These are phyloP conservation scores for Xylaria digitata DNA, from an alignment of 2,329 filamentous ascomycete genomes.

Conservation along the genomic window DNA sequence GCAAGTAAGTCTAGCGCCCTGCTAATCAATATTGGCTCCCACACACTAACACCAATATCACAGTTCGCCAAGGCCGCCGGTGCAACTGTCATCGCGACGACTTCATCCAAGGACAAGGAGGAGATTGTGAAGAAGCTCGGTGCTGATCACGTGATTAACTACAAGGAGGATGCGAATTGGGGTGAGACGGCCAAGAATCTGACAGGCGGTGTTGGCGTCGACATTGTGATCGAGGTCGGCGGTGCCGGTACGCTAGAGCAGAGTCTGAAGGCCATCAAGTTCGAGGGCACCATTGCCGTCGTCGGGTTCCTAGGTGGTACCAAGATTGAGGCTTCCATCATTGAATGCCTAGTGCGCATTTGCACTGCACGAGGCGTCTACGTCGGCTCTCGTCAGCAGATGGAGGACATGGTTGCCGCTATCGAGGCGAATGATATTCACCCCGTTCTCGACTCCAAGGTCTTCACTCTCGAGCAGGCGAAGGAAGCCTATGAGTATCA, in stretches of 20 bases:
- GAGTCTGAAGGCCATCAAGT: slow-evolving; percentile 58
- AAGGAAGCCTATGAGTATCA: slow-evolving; percentile 65
- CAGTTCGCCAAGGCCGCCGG: slow-evolving; percentile 63
- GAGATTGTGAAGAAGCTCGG: slow-evolving; percentile 58
- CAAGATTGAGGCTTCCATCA: slow-evolving; percentile 61
- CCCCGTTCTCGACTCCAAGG: slow-evolving; percentile 54
- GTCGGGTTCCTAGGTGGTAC: slow-evolving; percentile 58
- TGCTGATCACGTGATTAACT: slow-evolving; percentile 63
- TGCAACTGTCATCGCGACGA: slow-evolving; percentile 62
- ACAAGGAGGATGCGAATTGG: slow-evolving; percentile 59
- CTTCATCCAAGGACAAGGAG: slow-evolving; percentile 58
- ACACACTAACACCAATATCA: slow-evolving; percentile 9
- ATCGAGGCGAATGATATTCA: slow-evolving; percentile 58
- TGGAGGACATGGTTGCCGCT: slow-evolving; percentile 57
- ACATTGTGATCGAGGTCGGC: slow-evolving; percentile 62
- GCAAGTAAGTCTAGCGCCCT: slow-evolving; percentile 50
- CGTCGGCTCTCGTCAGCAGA: slow-evolving; percentile 54
- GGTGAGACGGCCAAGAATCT: slow-evolving; percentile 57
- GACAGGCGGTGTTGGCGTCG: slow-evolving; percentile 58
- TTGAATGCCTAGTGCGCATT: slow-evolving; percentile 59
- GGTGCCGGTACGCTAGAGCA: slow-evolving; percentile 58
- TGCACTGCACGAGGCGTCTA: slow-evolving; percentile 57
- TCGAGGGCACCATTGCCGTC: slow-evolving; percentile 59
- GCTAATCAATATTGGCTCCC: neutral
- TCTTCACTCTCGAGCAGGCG: slow-evolving; percentile 54